Base-by-base conservation (phyloP, 805 yeast genomes). In the Blastobotrys americana region DNA sequence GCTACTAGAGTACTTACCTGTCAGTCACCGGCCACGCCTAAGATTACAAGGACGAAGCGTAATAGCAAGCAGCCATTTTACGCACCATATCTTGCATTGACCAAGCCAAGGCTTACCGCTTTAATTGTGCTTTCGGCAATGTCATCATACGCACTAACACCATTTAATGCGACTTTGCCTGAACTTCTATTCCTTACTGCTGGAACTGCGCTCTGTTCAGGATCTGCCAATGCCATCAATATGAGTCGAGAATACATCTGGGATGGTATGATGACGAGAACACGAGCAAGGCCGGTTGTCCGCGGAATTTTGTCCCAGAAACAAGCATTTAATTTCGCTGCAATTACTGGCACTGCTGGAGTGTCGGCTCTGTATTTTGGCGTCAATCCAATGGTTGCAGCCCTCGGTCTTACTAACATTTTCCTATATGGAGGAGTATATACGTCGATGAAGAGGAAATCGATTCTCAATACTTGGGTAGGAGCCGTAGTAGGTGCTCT, bases 401-500 rank as follows among this genome's bases (percentile, higher is more conserved):
- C 70, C 1, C 70, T 93, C n/a, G 97, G 97, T 2, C 73, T 77
- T 1, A 58, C 78, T 4, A 93, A 93, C 61, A 86, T 93, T 41
- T 77, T 76, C 1, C 71, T 93, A 8, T 93, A 93, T 58, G 80
- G 94, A 0, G 89, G 97, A 84, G 64, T 82, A 0, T 93, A 93
- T 67, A 93, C 98, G 0, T 82, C 96, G 0, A 67, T 93, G 61
- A 93, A 93, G 60, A 74, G 98, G 45, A 77, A 72, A 48, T 80
- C 85, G 19, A 90, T 93, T 42, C 61, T 84, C 34, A 93, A 93
- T 63, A 93, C 98, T 0, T 93, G 98, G 98, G 93, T 93, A 2
- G 98, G 98, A 16, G 98, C 98, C 0, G 62, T 93, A n/a, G 98
- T 93, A 3, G 98, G 98, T 3, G 98, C 97, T 0, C 84, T 93